phyloP scores from a whole-genome alignment of 2,329 filamentous ascomycete species.

The Ceratocystis eucalypticola region DNA sequence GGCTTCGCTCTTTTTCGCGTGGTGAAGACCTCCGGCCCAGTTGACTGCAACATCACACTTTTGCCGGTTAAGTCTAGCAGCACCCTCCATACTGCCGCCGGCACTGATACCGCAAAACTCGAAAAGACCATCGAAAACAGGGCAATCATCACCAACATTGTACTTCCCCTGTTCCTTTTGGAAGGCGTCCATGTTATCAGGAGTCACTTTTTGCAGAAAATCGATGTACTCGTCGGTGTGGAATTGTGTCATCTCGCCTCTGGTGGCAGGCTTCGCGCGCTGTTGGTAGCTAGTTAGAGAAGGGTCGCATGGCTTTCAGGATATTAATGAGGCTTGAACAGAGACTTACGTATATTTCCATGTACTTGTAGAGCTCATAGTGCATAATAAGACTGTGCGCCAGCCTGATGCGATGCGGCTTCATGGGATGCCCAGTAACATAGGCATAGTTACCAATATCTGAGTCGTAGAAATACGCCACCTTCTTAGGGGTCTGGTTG shows the following conservation, averaged over 20 bases:
- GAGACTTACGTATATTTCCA: conserved; percentile 79
- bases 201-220: conserved; percentile 87
- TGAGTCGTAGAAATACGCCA: conserved; percentile 97
- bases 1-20: conserved; percentile 93
- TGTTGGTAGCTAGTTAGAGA: conserved; percentile 26
- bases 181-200: conserved; percentile 95
- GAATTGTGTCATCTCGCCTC: conserved; percentile 84
- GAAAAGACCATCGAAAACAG: conserved; percentile 94
- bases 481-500: conserved; percentile 52
- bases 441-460: conserved; percentile 98
- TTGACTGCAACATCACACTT: conserved; percentile 97
- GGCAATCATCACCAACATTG: conserved; percentile 93
- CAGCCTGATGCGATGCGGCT: conserved; percentile 86
- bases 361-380: conserved; percentile 89
- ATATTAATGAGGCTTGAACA: conserved; percentile 22
- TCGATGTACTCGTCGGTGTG: conserved; percentile 94
- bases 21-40: conserved; percentile 93
- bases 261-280: conserved; percentile 75
- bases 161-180: conserved; percentile 68
- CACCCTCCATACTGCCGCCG: conserved; percentile 86
- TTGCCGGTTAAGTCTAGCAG: conserved; percentile 72
- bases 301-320: conserved; percentile 1
- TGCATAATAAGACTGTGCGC: conserved; percentile 94
- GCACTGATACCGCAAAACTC: conserved; percentile 93
- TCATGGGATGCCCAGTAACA: conserved; percentile 95